phyloP scores from a whole-genome alignment of 495 filamentous ascomycete species.

The Podospora pseudoanserina region DNA sequence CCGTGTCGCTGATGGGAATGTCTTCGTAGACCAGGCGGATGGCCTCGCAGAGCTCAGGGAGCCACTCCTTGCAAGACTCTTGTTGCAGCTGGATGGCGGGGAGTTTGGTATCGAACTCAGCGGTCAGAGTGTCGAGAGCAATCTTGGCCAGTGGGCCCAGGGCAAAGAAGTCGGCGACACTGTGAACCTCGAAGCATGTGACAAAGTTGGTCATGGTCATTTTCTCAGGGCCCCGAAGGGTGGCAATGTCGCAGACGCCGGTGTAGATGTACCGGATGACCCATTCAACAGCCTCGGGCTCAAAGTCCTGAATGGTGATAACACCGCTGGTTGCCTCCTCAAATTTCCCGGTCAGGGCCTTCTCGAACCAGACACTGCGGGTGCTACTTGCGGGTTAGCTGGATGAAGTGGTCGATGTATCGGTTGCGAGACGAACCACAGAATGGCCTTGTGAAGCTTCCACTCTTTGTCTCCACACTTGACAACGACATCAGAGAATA shows the following conservation, averaged over 20 bases:
- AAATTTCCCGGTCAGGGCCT: constrained; percentile 26
- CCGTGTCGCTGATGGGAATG: background rate
- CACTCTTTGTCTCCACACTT: constrained; percentile 26
- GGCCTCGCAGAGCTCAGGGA: constrained; percentile 27
- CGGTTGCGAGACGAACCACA: constrained; percentile 14
- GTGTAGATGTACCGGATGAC: constrained; percentile 31
- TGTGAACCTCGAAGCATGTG: constrained; percentile 27
- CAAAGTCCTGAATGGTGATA: constrained; percentile 23
- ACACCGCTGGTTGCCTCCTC: constrained; percentile 23
- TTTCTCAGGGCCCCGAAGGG: background rate
- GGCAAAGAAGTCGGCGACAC: constrained; percentile 28
- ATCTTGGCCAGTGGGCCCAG: constrained; percentile 20
- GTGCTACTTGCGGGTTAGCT: constrained; percentile 4
- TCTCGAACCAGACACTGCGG: constrained; percentile 30
- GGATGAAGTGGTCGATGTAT: background rate
- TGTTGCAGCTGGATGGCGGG: constrained; percentile 19
- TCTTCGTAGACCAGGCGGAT: constrained; percentile 24
- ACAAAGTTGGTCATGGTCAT: constrained; percentile 22
- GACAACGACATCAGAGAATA: constrained; percentile 29
- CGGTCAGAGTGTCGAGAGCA: constrained; percentile 19
- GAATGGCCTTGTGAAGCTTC: constrained; percentile 31
- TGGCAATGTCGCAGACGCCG: constrained; percentile 25
- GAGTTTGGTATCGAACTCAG: constrained; percentile 23
- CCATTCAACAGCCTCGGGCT: constrained; percentile 22
- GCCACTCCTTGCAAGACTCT: constrained; percentile 17